Evolutionary conservation across 305 asterid genomes (phyloP), one percentile per base, ranked within the genome.

Genomic region (Stenogyne calaminthoides): DNA sequence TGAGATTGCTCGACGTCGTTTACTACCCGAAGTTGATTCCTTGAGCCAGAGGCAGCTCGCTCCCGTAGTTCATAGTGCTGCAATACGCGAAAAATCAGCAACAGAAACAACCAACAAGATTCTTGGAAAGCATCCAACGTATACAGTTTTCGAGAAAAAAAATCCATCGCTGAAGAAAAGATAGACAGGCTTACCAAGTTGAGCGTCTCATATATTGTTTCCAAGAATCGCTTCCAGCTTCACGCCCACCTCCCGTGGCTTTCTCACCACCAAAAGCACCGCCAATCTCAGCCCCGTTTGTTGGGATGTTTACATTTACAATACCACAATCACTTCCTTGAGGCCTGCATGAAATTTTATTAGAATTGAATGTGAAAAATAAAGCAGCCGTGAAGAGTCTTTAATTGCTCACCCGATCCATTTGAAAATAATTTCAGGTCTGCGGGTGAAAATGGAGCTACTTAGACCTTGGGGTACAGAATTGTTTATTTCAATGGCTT

Each of bases 171-270:
- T 25, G n/a, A 16, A 63, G 63, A 56, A 40, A 69, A 61, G 19
- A 62, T 18, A 0, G 5, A 44, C 4, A 0, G 75, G 6, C 16
- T 83, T 88, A 95, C 99, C 99, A 95, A 66, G 99, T 95, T 51
- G 99, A 88, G 73, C 98, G 99, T 71, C 99, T 90, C 98, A 95
- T 95, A 51, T 92, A 95, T 74, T 95, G 99, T 72, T 95, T 95
- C 99, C 98, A 95, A 32, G 99, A 95, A 80, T 95, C 99, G 51
- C 99, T 95, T 71, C 99, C 99, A 15, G 99, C 99, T 83, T 95
- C 99, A 61, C 98, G 92, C 52, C 99, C 98, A 49, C 99, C 99
- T 36, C 97, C 97, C 0, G 98, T 95, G 44, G 96, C 99, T 70
- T 95, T 95, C 82, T 95, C 99, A 20, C 98, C 98, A 4, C 99